Conservation (phyloP, 2,329 filamentous ascomycete species). For the Cyclaneusma minus region DNA sequence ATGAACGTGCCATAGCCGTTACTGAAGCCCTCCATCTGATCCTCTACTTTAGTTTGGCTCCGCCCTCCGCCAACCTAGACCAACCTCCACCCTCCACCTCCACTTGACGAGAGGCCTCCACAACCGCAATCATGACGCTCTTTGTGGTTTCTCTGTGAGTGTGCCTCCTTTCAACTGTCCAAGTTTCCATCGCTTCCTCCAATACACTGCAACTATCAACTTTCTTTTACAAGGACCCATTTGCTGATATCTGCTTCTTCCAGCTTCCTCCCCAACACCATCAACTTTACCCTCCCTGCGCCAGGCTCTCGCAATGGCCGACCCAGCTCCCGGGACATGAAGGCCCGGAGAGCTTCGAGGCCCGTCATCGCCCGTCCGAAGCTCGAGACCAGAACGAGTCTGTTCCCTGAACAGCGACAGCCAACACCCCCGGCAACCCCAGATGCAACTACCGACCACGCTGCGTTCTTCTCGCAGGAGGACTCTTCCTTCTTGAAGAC, state of each 20-base stretch:
- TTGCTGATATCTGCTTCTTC: constrained; percentile 5
- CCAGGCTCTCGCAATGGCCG: constrained; percentile 17
- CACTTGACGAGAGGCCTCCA: too few species aligned
- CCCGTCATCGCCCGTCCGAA: constrained; percentile 24
- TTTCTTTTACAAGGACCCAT: background rate
- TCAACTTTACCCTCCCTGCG: constrained; percentile 64
- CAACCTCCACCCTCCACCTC: too few species aligned
- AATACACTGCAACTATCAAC: background rate
- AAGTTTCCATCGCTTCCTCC: background rate
- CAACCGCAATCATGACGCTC: constrained; percentile 35
- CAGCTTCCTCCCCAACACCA: constrained; percentile 84
- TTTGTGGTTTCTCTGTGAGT: constrained; percentile 44
- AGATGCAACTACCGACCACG: constrained; percentile 19
- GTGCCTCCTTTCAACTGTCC: background rate
- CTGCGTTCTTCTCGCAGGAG: constrained; percentile 40
- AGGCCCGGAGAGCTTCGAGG: constrained; percentile 8
- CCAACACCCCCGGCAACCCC: constrained; percentile 19
- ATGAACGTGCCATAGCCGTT: too few species aligned
- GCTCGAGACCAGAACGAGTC: constrained; percentile 29
- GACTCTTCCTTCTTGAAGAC: constrained; percentile 33
- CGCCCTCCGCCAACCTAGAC: too few species aligned
- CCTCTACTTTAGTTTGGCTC: too few species aligned
- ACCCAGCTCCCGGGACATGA: too few species aligned
- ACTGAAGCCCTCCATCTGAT: too few species aligned
- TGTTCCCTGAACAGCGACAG: constrained; percentile 13